These are phyloP conservation scores for Monosporascus sp. DNA, from an alignment of 2,329 filamentous ascomycete genomes.

Conservation along the genomic window DNA sequence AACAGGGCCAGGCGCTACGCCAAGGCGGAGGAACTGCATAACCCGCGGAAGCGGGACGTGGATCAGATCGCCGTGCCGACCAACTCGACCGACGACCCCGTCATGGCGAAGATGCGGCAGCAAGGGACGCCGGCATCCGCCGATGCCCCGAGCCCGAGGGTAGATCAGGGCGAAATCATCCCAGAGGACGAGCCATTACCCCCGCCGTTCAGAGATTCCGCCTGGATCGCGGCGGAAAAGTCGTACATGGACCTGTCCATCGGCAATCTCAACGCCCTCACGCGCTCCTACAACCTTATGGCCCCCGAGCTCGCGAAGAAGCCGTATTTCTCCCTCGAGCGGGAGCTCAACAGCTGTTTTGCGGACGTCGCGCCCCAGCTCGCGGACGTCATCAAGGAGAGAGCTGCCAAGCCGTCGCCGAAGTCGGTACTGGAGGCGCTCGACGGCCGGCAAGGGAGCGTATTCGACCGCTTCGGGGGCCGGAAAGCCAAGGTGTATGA, in stretches of 20 bases:
- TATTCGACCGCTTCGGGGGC: constrained; percentile 56
- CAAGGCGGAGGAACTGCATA: constrained; percentile 61
- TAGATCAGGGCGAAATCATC: constrained; percentile 1
- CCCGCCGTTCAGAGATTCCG: constrained; percentile 68
- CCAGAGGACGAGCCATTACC: constrained; percentile 30
- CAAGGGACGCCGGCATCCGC: constrained; percentile 11
- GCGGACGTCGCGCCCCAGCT: constrained; percentile 78
- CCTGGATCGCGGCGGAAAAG: constrained; percentile 68
- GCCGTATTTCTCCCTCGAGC: constrained; percentile 78
- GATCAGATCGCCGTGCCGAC: constrained; percentile 43
- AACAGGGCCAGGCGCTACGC: constrained; percentile 67
- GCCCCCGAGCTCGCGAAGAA: constrained; percentile 89
- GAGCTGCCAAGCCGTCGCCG: constrained; percentile 45
- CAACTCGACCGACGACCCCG: constrained; percentile 41
- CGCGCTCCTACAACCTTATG: constrained; percentile 90
- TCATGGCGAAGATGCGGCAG: constrained; percentile 41
- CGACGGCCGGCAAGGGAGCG: constrained; percentile 36
- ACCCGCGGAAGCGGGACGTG: constrained; percentile 46
- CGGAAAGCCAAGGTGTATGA: constrained; percentile 63
- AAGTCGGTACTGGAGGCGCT: constrained; percentile 35
- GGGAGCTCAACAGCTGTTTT: constrained; percentile 77
- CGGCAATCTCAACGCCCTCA: constrained; percentile 69
- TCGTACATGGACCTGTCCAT: constrained; percentile 74
- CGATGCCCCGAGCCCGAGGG: constrained; percentile 4
- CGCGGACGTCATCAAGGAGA: constrained; percentile 64